phyloP scores from a whole-genome alignment of 1,284 basidiomycete genomes.

The Sanghuangporus sanghuang region DNA sequence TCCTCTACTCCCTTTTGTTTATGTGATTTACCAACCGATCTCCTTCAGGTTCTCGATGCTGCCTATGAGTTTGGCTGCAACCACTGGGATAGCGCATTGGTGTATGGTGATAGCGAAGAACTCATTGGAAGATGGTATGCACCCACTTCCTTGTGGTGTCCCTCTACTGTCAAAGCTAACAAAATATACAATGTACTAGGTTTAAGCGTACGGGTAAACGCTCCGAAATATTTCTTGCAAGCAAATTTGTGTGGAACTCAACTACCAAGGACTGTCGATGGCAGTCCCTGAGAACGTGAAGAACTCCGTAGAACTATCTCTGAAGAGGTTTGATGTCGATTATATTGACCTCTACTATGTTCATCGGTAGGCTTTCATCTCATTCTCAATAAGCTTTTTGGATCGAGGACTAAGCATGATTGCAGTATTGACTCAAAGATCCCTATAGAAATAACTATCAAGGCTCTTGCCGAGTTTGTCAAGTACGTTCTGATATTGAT shows the following conservation, averaged over 20 bases:
- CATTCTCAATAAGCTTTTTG: neutral
- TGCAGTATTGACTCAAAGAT: slow-evolving; percentile 36
- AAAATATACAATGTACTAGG: slow-evolving; percentile 23
- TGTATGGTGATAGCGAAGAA: slow-evolving; percentile 41
- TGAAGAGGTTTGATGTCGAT: slow-evolving; percentile 38
- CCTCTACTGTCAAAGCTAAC: too few species aligned
- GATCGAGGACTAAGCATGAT: neutral
- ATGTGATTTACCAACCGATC: too few species aligned
- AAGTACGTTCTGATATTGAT: slow-evolving; percentile 30
- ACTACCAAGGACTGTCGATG: slow-evolving; percentile 22
- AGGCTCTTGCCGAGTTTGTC: slow-evolving; percentile 49
- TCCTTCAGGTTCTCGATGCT: slow-evolving; percentile 34
- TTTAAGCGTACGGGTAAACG: slow-evolving; percentile 41
- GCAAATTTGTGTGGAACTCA: slow-evolving; percentile 42
- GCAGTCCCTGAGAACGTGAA: slow-evolving; percentile 33
- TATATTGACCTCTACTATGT: slow-evolving; percentile 43
- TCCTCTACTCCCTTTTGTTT: neutral
- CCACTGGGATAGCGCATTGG: slow-evolving; percentile 39
- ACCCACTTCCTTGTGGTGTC: neutral
- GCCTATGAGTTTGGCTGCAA: slow-evolving; percentile 34
- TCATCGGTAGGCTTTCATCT: slow-evolving; percentile 28
- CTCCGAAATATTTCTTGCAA: slow-evolving; percentile 41
- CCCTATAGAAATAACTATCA: slow-evolving; percentile 48
- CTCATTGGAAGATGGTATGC: slow-evolving; percentile 39
- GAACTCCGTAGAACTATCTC: slow-evolving; percentile 31